Evolutionary conservation across 2,329 filamentous ascomycete genomes (phyloP).

Genomic region (Fusarium sp.): DNA sequence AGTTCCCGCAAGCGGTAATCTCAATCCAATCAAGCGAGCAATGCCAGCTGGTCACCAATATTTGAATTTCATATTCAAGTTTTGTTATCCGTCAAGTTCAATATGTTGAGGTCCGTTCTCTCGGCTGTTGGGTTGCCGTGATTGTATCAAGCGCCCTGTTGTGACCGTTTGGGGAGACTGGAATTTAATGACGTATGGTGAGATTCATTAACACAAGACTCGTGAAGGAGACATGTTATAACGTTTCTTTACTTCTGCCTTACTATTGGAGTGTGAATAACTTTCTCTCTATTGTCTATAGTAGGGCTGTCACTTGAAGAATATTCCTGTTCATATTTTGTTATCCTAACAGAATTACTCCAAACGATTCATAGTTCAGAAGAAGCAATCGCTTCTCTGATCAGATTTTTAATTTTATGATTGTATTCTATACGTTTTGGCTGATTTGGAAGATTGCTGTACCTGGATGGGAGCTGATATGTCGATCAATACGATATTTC

Average conservation of each 20-base stretch:
- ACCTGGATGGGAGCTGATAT: not conserved
- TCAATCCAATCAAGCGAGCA: not conserved
- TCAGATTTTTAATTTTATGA: accelerated
- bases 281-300: too few species aligned
- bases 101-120: not conserved
- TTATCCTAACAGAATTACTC: not conserved
- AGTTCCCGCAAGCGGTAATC: not conserved
- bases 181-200: not conserved
- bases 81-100: accelerated
- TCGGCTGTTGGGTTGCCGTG: not conserved
- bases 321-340: too few species aligned
- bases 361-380: not conserved
- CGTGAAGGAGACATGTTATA: not conserved
- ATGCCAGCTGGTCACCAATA: not conserved
- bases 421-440: accelerated
- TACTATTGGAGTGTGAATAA: not conserved
- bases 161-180: not conserved
- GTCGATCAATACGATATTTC: not conserved
- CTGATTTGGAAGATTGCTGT: not conserved
- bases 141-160: not conserved
- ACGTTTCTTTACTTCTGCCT: too few species aligned
- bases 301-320: not conserved
- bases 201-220: not conserved
- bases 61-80: not conserved
- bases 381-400: too few species aligned